Base-by-base conservation (phyloP, 306 rosid species). In the Rosa lucieae region DNA sequence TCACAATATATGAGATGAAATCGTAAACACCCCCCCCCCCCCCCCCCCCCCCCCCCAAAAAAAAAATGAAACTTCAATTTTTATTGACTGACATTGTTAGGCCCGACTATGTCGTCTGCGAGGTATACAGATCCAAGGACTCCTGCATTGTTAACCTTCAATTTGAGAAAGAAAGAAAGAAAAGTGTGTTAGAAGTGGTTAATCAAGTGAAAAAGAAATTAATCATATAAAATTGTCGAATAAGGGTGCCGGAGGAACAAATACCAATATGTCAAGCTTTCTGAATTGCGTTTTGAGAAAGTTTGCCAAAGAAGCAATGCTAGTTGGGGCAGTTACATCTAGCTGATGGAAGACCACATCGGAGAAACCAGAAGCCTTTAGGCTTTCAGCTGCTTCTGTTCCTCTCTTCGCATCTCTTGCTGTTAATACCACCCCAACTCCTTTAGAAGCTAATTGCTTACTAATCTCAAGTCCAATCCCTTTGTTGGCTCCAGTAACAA, bases 381-480 rank as follows among this genome's bases (percentile, higher is more conserved):
- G 3, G 42, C 52, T 26, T 52, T 53, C 79, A 42, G 65, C 74
- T 11, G 83, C 83, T 42, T 73, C 79, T 23, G 39, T 51, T 10
- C 83, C 79, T 13, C 39, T 80, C 58, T 15, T 26, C 68, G 2
- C 73, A 43, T 80, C 74, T 65, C 67, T 80, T 5, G 78, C 74
- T 15, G 78, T 73, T 8, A 79, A 26, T 21, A 79, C 35, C 32
- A 73, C 78, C 17, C 46, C 21, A 32, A 73, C 67, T 39, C 73
- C 82, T 21, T 79, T 79, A 72, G 58, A 14, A 4, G 58, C 82
- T 40, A 73, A 6, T 32, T 62, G 78, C 49, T 37, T 63, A 43
- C 66, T 72, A 14, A 79, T 73, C 73, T 73, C 82, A 52, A 79
- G 26, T 51, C 78, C 78, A 14, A 79, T 62, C 23, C 84, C 84